Percentiles rank a stretch among this genome's conserved stretches.
These are phyloP conservation scores for Talaromyces verruculosus DNA, from an alignment of 2,329 filamentous ascomycete species.

Conservation along the genomic window DNA sequence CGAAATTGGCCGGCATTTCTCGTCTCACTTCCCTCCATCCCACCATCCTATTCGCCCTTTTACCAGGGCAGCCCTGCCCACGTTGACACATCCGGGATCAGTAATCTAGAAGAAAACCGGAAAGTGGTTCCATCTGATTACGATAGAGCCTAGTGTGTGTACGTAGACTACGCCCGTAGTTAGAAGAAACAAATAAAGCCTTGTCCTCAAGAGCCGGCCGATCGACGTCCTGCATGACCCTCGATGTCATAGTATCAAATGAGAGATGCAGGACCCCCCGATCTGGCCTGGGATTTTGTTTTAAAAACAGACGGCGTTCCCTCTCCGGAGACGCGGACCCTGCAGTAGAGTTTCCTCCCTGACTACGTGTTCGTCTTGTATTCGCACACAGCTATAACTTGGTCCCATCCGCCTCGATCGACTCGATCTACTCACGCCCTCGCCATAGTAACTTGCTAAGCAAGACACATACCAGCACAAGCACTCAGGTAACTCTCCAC, in stretches of 20 bases:
- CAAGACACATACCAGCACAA: slow-evolving; percentile 1
- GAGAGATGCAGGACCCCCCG: slow-evolving; percentile 40
- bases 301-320: slow-evolving; percentile 23
- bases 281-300: slow-evolving; percentile 22
- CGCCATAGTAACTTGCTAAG: neutral
- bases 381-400: slow-evolving; percentile 23
- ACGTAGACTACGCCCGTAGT: neutral
- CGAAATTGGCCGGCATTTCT: slow-evolving; percentile 4
- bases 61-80: slow-evolving; percentile 7
- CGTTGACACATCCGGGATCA: slow-evolving; percentile 14
- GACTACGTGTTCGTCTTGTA: slow-evolving; percentile 24
- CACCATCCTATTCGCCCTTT: slow-evolving; percentile 1
- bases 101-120: slow-evolving; percentile 18
- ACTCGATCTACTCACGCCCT: slow-evolving; percentile 6
- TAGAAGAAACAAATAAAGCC: slow-evolving; percentile 23
- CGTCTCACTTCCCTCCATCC: neutral
- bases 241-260: slow-evolving; percentile 44
- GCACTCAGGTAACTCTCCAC: slow-evolving; percentile 5
- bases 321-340: slow-evolving; percentile 21
- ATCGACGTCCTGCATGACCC: slow-evolving; percentile 49
- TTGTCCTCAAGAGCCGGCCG: slow-evolving; percentile 40
- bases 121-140: neutral
- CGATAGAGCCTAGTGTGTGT: neutral
- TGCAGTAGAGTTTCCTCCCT: slow-evolving; percentile 22
- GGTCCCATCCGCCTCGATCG: slow-evolving; percentile 15